phyloP scores from a whole-genome alignment of 2,329 filamentous ascomycete genomes.

The Microsporum canis region DNA sequence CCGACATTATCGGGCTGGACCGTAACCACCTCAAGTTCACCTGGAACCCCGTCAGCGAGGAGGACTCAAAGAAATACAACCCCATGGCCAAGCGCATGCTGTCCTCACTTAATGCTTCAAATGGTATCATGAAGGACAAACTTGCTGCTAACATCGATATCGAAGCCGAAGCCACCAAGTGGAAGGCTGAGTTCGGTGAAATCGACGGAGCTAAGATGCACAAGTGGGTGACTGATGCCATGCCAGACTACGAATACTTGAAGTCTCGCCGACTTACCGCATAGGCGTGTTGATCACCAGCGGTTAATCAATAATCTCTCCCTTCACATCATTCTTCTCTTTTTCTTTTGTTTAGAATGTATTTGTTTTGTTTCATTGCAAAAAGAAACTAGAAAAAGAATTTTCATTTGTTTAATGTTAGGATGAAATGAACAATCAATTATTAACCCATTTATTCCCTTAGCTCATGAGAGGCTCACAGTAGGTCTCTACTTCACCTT shows the following conservation, averaged over 20 bases:
- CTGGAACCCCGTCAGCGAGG: constrained; percentile 19
- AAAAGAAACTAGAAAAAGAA: background rate
- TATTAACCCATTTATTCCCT: background rate
- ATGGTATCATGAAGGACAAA: constrained; percentile 25
- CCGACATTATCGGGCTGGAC: constrained; percentile 24
- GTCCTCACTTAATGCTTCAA: constrained; percentile 23
- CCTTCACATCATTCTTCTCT: background rate
- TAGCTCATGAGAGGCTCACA: no score
- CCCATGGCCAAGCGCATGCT: constrained; percentile 15
- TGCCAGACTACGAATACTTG: constrained; percentile 33
- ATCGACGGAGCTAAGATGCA: constrained; percentile 18
- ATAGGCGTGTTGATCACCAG: background rate
- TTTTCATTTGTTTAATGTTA: background rate
- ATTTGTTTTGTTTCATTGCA: background rate
- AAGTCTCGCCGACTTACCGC: constrained; percentile 13
- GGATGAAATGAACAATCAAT: background rate
- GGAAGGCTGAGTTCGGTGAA: constrained; percentile 28
- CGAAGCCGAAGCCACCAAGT: constrained; percentile 23
- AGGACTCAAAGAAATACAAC: background rate
- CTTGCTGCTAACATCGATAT: constrained; percentile 25
- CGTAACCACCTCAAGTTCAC: constrained; percentile 20
- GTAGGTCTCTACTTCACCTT: no score
- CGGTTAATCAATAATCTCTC: background rate
- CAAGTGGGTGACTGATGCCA: constrained; percentile 22
- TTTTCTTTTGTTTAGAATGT: background rate